Evolutionary conservation across 108 stramenopile species (phyloP), one percentile per base, ranked within the genome.

Genomic region (Craspedostauros australis): DNA sequence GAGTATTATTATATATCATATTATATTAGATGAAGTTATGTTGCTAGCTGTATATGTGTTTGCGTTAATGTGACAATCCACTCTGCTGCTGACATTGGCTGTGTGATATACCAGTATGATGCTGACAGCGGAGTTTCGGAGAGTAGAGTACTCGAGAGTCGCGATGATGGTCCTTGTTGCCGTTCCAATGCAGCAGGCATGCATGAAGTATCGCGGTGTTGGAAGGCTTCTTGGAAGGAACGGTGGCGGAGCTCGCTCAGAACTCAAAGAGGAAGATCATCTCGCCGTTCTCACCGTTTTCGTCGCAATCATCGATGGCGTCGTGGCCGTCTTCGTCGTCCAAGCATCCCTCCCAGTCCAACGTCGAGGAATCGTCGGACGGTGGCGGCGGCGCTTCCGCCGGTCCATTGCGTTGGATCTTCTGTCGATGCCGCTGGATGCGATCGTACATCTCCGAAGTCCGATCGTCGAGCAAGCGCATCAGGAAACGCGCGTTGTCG

Each of bases 381-480:
- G 11, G 11, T 44, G 43, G 21, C n/a, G 21, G 11, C 0, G 43
- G 11, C 0, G 43, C 16, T 44, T 54, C n/a, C 19, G 28, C 33
- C 37, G 26, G 31, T 23, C 22, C 16, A 37, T 32, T 23, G 38
- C 20, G 21, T 41, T n/a, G 38, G 20, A 25, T 15, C 41, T 32
- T 9, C 37, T 34, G 1, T 59, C 20, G 39, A 44, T 16, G 11
- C 39, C 21, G 8, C 8, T 20, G n/a, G 32, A 75, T 75, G 0
- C 68, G 57, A 9, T 37, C 40, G 38, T 75, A 69, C 67, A 75
- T 68, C 16, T 68, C 67, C 74, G 68, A 75, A 22, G 74, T 75
- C 1, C 74, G 56, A 12, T 57, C 28, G 32, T 75, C 68, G 54
- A 69, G 69, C 43, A 75, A 39, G 21, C 31, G 44, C 23, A 38